Evolutionary conservation across 306 rosid genomes (phyloP), one percentile per base, ranked within the genome.

Genomic region (Cucumis sativus): DNA sequence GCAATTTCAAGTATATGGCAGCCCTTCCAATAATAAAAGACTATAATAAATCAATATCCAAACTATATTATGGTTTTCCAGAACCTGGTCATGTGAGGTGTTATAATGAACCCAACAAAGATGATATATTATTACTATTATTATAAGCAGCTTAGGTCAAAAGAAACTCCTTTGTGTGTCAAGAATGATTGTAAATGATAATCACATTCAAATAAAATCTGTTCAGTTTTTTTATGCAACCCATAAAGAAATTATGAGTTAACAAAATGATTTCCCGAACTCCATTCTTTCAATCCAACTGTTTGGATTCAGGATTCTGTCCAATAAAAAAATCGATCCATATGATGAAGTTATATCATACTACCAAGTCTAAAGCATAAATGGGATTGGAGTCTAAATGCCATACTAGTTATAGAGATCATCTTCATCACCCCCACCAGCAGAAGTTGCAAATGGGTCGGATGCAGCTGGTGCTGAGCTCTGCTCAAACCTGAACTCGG

Each of bases 401-500:
- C 41, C 67, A 10, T 33, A 10, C 90, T 92, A 95, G 85, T 78
- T 92, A 88, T 95, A 95, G 57, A 95, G 98, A 80, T 95, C 98
- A 56, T 95, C 98, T 20, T 95, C 98, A 71, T 95, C 97, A 18
- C 96, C 98, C 37, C 76, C 97, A n/a, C 84, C 96, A 7, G 92
- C 88, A 76, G 89, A 5, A 10, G 91, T 18, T 39, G 97, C 90
- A 79, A 95, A 95, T 6, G 97, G 97, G 55, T 95, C 98, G 1
- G 97, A 14, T 30, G 82, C 83, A 8, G 90, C 82, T 3, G 86
- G 80, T 0, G 83, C 83, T 1, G 88, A 47, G 43, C 80, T 62
- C 30, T 76, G 66, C 51, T 95, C 96, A 70, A 95, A 95, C 90
- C 96, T 87, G 79, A 95, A 95, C 78, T 95, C 97, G 0, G 86